Evolutionary conservation across 2,329 filamentous ascomycete genomes (phyloP), one percentile per base, ranked within the genome.

Genomic region (Calonectria ilicicola): DNA sequence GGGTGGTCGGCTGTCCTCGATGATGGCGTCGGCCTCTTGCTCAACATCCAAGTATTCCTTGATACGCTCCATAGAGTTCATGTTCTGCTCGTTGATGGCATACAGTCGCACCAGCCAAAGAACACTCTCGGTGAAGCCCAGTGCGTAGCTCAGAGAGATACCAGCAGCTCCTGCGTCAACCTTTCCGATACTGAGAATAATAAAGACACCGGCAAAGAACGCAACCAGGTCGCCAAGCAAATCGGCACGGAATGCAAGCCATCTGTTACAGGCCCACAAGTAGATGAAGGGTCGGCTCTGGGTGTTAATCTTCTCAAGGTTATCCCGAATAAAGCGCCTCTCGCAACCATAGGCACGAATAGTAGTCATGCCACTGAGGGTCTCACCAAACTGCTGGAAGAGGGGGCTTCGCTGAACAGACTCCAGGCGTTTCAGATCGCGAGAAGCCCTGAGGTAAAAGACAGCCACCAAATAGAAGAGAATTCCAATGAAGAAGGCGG

Each of bases 381-480:
- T 98, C 86, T 99, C 97, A 75, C 97, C 96, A 77, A 99, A 99
- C 78, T 98, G 97, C 84, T 99, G 97, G 86, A 98, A 99, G 8
- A 99, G 87, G 1, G 97, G 97, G 83, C 96, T 98, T 81, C 96
- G 91, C 83, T 98, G 95, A 1, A 98, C 92, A 8, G 96, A 98
- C 83, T 99, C 97, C 8, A 99, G 87, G 62, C 97, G 92, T 87
- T 99, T 99, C 68, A 99, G 89, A 81, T 98, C 97, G 75, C 96
- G 92, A n/a, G 97, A 98, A 0, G 96, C 94, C 77, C 93, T 93
- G 58, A 99, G 90, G 83, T 99, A 99, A 81, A 98, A 95, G 49
- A 91, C 90, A 38, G 95, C 95, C 40, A 98, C 92, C 23, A 95
- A 86, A 80, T 94, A 92, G 84, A 98, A 99, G 0, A 98, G 86